Evolutionary conservation across 345 rosid genomes (phyloP), one percentile per base, ranked within the genome.

Genomic region (Viola odorata): DNA sequence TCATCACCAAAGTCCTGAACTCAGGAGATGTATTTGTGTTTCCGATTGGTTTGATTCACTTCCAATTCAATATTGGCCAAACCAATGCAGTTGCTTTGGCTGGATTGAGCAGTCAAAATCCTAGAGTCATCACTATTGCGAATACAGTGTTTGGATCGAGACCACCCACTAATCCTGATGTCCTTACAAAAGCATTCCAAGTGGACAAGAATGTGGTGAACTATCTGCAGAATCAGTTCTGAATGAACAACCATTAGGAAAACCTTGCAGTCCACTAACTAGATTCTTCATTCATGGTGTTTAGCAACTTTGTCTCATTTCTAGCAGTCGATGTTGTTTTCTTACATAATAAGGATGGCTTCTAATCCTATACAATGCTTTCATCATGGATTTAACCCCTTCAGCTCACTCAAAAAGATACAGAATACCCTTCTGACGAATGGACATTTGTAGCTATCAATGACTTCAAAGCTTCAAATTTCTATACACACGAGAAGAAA

Each of bases 41-140:
- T n/a, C 69, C 69, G 48, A 0, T 57, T 65, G 69, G 57, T 0
- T 32, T 65, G 17, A 50, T 66, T 58, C 70, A 66, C 55, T 66
- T 66, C 16, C 70, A 66, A n/a, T 58, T 50, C 40, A 66, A 66
- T 66, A 14, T 66, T 52, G 70, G 63, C 5, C 41, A 58, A 5
- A 51, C 50, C 41, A 37, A 17, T 3, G 70, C 70, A 4, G 16
- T 58, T 13, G 64, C 58, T 4, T 10, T 66, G 4, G 64, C 54
- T 41, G 44, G 45, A 3, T 41, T 61, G 51, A 55, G 44, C 36
- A 62, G 73, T 62, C 67, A 54, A 39, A 50, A 67, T 4, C 71
- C 65, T 7, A 60, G 65, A 45, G 71, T 59, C 0, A 48, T 61
- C 36, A 45, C 64, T 0, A 13, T 60, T 15, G 65, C 71, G n/a